Evolutionary conservation across 768 basidiomycete genomes (phyloP).

Genomic region (Podaxis sp.): DNA sequence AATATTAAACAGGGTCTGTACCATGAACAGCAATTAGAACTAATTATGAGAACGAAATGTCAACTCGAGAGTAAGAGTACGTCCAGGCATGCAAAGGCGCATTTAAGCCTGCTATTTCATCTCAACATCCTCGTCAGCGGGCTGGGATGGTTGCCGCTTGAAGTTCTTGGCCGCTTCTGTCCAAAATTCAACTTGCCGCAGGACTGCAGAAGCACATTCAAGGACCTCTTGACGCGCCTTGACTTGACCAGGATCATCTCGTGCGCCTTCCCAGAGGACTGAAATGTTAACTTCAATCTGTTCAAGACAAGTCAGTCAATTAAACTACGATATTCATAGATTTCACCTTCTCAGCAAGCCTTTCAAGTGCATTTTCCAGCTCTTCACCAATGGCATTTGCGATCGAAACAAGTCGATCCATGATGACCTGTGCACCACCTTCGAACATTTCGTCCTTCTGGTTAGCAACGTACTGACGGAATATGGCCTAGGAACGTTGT

Average conservation of each 20-base stretch:
- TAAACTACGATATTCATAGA: background rate
- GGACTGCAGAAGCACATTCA: slow-evolving; percentile 35
- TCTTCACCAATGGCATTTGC: slow-evolving; percentile 51
- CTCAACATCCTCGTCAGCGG: slow-evolving; percentile 15
- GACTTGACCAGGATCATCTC: slow-evolving; percentile 48
- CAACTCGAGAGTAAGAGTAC: background rate
- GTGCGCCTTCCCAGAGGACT: slow-evolving; percentile 57
- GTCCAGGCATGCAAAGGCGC: background rate
- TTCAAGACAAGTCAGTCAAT: background rate
- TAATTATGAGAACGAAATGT: background rate
- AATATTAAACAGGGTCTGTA: too few relatives aligned
- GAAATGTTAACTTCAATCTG: slow-evolving; percentile 45
- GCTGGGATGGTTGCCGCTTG: slow-evolving; percentile 19
- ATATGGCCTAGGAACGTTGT: slow-evolving; percentile 36
- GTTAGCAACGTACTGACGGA: slow-evolving; percentile 43
- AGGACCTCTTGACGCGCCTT: slow-evolving; percentile 39
- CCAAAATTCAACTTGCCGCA: slow-evolving; percentile 47
- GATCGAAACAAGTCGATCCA: slow-evolving; percentile 45
- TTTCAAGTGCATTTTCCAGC: slow-evolving; percentile 43
- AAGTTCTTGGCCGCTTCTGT: slow-evolving; percentile 35
- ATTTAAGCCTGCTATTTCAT: slow-evolving; percentile 2
- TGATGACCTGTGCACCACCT: slow-evolving; percentile 48
- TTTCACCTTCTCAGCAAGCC: slow-evolving; percentile 58
- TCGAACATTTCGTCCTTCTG: slow-evolving; percentile 53
- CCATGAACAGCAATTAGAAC: background rate